phyloP scores from a whole-genome alignment of 176 grass and related monocot species.

The Neostapfia colusana region DNA sequence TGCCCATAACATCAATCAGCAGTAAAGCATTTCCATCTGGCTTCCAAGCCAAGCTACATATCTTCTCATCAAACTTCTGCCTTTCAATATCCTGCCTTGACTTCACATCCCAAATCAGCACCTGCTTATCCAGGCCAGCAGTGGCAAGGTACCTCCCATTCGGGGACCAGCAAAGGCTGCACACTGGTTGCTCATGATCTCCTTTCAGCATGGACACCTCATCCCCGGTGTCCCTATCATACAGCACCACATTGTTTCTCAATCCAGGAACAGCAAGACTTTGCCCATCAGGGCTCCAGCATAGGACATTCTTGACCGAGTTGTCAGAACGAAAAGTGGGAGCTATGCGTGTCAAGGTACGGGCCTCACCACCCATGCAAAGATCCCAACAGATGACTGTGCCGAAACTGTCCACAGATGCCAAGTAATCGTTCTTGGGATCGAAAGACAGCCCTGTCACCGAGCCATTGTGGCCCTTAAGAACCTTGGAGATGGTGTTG shows the following conservation, averaged over 20 bases:
- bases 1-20: constrained; percentile 73
- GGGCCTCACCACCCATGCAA: constrained; percentile 53
- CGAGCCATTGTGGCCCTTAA: constrained; percentile 88
- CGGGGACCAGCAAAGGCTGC: constrained; percentile 82
- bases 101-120: constrained; percentile 95
- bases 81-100: constrained; percentile 90
- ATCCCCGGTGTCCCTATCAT: constrained; percentile 88
- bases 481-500: constrained; percentile 86
- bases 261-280: constrained; percentile 79
- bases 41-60: constrained; percentile 84
- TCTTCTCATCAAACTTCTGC: constrained; percentile 77
- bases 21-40: constrained; percentile 76
- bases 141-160: constrained; percentile 86
- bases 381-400: constrained; percentile 86
- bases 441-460: constrained; percentile 73
- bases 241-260: constrained; percentile 91
- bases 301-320: constrained; percentile 52
- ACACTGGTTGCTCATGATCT: constrained; percentile 81
- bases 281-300: constrained; percentile 84
- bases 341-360: constrained; percentile 52
- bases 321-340: constrained; percentile 66
- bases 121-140: constrained; percentile 76
- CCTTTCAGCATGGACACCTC: constrained; percentile 74
- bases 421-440: constrained; percentile 81
- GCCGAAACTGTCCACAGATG: constrained; percentile 76